Base-by-base conservation (phyloP, 306 rosid genomes). In the Prunus persica region DNA sequence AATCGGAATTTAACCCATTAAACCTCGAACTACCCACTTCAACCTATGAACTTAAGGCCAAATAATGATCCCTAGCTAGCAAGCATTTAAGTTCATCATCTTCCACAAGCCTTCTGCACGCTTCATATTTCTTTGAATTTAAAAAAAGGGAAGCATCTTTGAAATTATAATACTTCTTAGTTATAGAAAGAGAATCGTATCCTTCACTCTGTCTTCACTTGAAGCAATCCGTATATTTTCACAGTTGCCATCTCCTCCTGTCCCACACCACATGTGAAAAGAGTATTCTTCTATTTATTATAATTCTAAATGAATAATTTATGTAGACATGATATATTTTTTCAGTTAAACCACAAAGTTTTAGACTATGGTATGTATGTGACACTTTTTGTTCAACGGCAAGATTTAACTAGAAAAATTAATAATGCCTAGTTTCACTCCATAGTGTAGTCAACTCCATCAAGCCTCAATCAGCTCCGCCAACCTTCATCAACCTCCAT, bases 1-100 rank as follows among this genome's bases (percentile, higher is more conserved):
- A 1, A 6, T 38, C 0, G 0, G 0, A 6, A 0, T 6, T 38
- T 38, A 38, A 6, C 43, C 2, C 2, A 6, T 38, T 38, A 0
- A 8, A 6, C 2, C 9, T 38, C 43, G 2, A 38, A 38, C 2
- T 38, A 38, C 43, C 43, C 8, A 38, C 43, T 6, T 38, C 9
- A 2, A 0, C 43, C 9, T 4, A 38, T 38, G 8, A 38, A 38
- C 9, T 38, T 38, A 38, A 0, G 0, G 0, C 43, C 43, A 38
- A 38, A 38, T 38, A 2, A 6, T 38, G 2, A 6, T 38, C 43
- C 9, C 2, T 38, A 38, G 2, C 9, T 38, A 38, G 9, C 43
- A 1, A 1, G 43, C 43, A 6, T 6, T 38, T 6, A 38, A 6
- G 43, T 38, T 38, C 43, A 6, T 38, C 43, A 6, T 38, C 43